Percentiles rank a stretch among this genome's conserved stretches.
These are phyloP conservation scores for Hanseniaspora clermontiae DNA, from an alignment of 805 yeast genomes.

Conservation along the genomic window DNA sequence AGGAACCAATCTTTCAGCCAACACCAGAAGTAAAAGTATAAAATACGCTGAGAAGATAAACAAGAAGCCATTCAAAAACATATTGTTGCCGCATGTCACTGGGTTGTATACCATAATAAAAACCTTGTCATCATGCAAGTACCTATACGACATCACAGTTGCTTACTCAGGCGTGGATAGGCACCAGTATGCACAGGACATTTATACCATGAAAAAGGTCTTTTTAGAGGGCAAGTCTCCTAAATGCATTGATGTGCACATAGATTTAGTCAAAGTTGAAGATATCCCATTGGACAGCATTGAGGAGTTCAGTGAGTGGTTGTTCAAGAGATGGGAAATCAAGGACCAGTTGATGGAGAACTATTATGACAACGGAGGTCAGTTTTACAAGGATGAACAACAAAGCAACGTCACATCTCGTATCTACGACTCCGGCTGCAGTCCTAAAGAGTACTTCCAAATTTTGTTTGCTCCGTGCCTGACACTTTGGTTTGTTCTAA, in stretches of 20 bases:
- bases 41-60: slow-evolving; percentile 44
- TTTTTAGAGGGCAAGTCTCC: slow-evolving; percentile 69
- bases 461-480: slow-evolving; percentile 18
- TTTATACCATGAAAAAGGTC: slow-evolving; percentile 49
- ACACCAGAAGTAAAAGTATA: slow-evolving; percentile 47
- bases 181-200: slow-evolving; percentile 63
- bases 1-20: slow-evolving; percentile 72
- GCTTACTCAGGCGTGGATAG: slow-evolving; percentile 63
- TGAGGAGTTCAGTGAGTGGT: slow-evolving; percentile 65
- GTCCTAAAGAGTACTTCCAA: slow-evolving; percentile 16
- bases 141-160: slow-evolving; percentile 69
- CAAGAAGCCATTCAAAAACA: slow-evolving; percentile 42
- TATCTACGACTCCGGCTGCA: slow-evolving; percentile 19
- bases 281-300: slow-evolving; percentile 52
- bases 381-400: slow-evolving; percentile 27
- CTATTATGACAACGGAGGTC: slow-evolving; percentile 41
- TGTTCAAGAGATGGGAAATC: slow-evolving; percentile 55
- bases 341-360: slow-evolving; percentile 63
- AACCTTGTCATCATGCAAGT: slow-evolving; percentile 42
- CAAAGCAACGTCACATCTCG: neutral
- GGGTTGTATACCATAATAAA: slow-evolving; percentile 62
- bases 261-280: slow-evolving; percentile 42
- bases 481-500: neutral
- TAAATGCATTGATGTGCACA: slow-evolving; percentile 45
- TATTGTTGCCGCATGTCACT: slow-evolving; percentile 68